phyloP scores from a whole-genome alignment of 176 grass and related monocot species.

The Triticum monococcum region DNA sequence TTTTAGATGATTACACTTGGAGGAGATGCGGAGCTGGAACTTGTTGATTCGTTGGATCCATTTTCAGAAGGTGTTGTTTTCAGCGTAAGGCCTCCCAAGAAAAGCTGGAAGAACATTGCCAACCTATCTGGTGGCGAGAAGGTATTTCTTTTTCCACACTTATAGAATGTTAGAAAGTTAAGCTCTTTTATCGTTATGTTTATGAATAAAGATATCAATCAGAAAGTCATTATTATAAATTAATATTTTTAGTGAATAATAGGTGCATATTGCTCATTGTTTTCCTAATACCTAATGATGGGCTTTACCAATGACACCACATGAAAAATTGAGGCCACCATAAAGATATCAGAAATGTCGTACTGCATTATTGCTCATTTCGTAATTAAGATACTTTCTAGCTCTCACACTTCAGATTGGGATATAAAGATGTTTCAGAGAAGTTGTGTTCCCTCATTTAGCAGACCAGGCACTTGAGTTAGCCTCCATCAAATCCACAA shows the following conservation, averaged over 20 bases:
- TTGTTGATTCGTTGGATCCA: conserved; percentile 95
- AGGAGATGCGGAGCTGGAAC: conserved; percentile 96
- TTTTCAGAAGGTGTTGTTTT: conserved; percentile 99
- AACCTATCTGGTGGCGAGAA: conserved; percentile 96
- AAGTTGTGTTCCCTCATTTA: neutral
- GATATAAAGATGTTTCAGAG: neutral
- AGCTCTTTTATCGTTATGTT: conserved; percentile 1
- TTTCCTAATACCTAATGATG: conserved; percentile 3
- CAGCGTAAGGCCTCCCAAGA: conserved; percentile 95
- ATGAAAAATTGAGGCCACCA: neutral
- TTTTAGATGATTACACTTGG: conserved; percentile 98
- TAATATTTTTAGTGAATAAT: neutral
- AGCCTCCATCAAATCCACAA: neutral
- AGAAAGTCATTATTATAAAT: neutral
- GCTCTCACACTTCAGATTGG: neutral
- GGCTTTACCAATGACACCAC: neutral
- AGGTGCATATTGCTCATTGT: neutral
- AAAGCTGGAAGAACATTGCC: conserved; percentile 98
- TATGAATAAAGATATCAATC: neutral
- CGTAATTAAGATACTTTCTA: neutral
- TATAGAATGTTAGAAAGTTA: neutral
- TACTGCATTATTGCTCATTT: neutral
- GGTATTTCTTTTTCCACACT: conserved; percentile 46
- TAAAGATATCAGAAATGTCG: neutral
- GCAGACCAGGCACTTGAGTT: neutral